These are phyloP conservation scores for Logfia minima DNA, from an alignment of 129 eudicot species.

Conservation along the genomic window DNA sequence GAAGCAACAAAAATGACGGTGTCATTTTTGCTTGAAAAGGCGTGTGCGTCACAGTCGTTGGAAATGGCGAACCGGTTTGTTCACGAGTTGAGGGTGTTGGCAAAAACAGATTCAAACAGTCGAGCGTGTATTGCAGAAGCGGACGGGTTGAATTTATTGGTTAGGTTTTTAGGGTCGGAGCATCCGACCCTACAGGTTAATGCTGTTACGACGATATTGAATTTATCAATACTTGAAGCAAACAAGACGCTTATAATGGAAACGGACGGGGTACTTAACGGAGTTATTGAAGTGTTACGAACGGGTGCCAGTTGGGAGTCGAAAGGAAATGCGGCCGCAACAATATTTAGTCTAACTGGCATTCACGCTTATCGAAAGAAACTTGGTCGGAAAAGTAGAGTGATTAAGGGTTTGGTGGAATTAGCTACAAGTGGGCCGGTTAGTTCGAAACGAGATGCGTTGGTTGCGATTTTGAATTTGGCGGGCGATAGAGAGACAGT, in stretches of 20 bases:
- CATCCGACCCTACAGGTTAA: constrained; percentile 70
- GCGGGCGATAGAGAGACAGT: constrained; percentile 83
- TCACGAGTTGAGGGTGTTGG: constrained; percentile 79
- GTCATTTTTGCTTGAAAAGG: constrained; percentile 55
- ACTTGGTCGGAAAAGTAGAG: constrained; percentile 70
- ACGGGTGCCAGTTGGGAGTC: constrained; percentile 94
- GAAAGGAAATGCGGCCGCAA: constrained; percentile 91
- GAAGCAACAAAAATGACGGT: constrained; percentile 92
- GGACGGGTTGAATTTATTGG: constrained; percentile 66
- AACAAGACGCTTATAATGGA: constrained; percentile 81
- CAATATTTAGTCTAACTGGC: constrained; percentile 71
- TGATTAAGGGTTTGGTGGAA: constrained; percentile 71
- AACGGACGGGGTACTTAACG: constrained; percentile 63
- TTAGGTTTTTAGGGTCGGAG: constrained; percentile 55
- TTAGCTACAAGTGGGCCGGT: constrained; percentile 68
- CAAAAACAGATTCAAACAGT: constrained; percentile 78
- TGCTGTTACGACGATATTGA: constrained; percentile 76
- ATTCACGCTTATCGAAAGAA: constrained; percentile 56
- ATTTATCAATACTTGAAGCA: constrained; percentile 73
- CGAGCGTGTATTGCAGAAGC: constrained; percentile 86
- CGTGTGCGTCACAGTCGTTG: constrained; percentile 38
- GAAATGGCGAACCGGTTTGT: constrained; percentile 60
- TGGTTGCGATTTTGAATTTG: constrained; percentile 81
- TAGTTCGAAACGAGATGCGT: constrained; percentile 66
- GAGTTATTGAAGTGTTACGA: constrained; percentile 71